These are phyloP conservation scores for Symmetrospora coprosmae DNA, from an alignment of 768 basidiomycete genomes.

Conservation along the genomic window DNA sequence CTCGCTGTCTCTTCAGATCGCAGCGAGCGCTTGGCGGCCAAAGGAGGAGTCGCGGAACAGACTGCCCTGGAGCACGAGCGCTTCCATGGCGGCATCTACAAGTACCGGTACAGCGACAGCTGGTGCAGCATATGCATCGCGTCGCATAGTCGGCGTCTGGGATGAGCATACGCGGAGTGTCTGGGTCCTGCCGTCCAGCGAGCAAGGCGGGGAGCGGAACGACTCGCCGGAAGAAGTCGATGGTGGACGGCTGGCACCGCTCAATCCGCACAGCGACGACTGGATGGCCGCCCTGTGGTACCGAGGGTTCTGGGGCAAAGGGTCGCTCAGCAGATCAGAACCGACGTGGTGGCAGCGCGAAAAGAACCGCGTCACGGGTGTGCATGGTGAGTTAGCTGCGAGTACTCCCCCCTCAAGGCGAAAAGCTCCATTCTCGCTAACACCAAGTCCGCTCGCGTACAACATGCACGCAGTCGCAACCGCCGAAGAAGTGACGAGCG, in stretches of 20 bases:
- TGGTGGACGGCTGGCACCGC: neutral
- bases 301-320: conserved; percentile 93
- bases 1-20: neutral
- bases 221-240: neutral
- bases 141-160: neutral
- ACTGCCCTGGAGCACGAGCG: too few species aligned
- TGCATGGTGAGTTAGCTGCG: conserved; percentile 48
- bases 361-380: conserved; percentile 49
- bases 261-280: too few species aligned
- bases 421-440: neutral
- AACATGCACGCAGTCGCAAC: conserved; percentile 60
- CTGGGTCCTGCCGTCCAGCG: conserved; percentile 5
- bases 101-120: too few species aligned
- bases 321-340: conserved; percentile 82
- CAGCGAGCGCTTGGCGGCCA: neutral
- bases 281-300: conserved; percentile 66
- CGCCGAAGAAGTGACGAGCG: conserved; percentile 79
- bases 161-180: conserved; percentile 14
- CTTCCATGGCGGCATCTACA: too few species aligned
- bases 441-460: too few species aligned
- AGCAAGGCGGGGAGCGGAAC: neutral
- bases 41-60: neutral
- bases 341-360: conserved; percentile 80
- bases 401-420: too few species aligned
- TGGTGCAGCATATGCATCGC: conserved; percentile 1